These are phyloP conservation scores for Aurantiochytrium sp. DNA, from an alignment of 108 stramenopile species.

Conservation along the genomic window DNA sequence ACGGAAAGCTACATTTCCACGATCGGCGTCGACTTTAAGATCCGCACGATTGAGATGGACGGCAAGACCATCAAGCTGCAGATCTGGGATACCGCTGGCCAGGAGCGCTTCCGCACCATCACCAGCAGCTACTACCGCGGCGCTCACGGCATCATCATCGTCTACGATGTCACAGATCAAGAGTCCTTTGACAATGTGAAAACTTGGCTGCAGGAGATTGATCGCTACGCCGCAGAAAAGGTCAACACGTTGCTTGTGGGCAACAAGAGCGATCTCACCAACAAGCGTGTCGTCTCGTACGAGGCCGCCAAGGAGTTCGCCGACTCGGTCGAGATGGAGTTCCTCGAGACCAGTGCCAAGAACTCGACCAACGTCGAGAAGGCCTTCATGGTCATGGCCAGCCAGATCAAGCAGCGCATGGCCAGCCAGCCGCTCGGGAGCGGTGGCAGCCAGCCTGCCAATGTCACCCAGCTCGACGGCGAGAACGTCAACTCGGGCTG, in stretches of 20 bases:
- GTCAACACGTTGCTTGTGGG: constrained; percentile 98
- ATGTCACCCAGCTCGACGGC: not conserved
- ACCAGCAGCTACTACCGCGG: constrained; percentile 79
- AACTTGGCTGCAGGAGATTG: constrained; percentile 99
- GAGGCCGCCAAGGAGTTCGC: constrained; percentile 97
- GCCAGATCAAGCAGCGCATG: constrained; percentile 95
- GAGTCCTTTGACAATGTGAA: constrained; percentile 97
- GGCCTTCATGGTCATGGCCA: constrained; percentile 96
- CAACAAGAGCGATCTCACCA: constrained; percentile 95
- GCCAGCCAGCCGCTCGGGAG: not conserved
- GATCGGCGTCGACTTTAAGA: constrained; percentile 98
- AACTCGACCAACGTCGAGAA: constrained; percentile 94
- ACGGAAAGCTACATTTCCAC: constrained; percentile 97
- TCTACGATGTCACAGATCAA: constrained; percentile 89
- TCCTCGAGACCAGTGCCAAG: constrained; percentile 98
- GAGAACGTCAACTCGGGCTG: not conserved
- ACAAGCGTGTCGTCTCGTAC: constrained; percentile 83
- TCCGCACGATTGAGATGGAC: constrained; percentile 96
- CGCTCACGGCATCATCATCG: constrained; percentile 93
- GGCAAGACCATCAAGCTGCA: constrained; percentile 96
- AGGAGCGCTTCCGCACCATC: constrained; percentile 78
- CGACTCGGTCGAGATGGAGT: constrained; percentile 90
- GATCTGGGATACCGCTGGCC: constrained; percentile 82
- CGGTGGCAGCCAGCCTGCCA: not conserved
- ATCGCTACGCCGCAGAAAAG: constrained; percentile 93